A percentile compares a stretch with the other conserved stretches of the same genome.
These are phyloP conservation scores for Alternaria gaisen DNA, from an alignment of 2,329 filamentous ascomycete species.

Conservation along the genomic window DNA sequence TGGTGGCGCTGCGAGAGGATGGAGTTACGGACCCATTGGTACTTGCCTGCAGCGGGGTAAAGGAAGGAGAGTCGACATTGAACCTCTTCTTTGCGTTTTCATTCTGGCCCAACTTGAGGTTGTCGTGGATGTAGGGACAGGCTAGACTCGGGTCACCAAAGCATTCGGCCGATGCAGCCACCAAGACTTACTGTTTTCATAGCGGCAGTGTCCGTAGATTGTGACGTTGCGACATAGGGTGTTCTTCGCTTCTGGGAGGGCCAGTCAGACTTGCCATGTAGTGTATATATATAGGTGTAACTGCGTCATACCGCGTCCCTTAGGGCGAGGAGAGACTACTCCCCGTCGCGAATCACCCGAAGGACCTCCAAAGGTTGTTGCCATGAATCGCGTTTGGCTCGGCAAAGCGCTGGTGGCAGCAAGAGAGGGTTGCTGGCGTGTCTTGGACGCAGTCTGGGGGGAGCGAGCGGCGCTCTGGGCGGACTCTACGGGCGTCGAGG, in stretches of 20 bases:
- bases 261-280: slow-evolving; percentile 30
- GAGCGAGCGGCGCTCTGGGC: slow-evolving; percentile 25
- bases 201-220: slow-evolving; percentile 92
- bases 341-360: slow-evolving; percentile 53
- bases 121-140: slow-evolving; percentile 89
- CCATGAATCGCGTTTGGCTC: slow-evolving; percentile 46
- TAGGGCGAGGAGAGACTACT: slow-evolving; percentile 54
- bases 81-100: slow-evolving; percentile 75
- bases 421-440: slow-evolving; percentile 25
- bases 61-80: slow-evolving; percentile 96
- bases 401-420: slow-evolving; percentile 25
- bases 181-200: slow-evolving; percentile 73
- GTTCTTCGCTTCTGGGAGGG: slow-evolving; percentile 73
- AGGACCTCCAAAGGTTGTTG: slow-evolving; percentile 47
- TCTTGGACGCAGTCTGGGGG: slow-evolving; percentile 29
- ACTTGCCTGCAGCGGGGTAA: slow-evolving; percentile 73
- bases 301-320: slow-evolving; percentile 52
- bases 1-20: slow-evolving; percentile 73
- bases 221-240: slow-evolving; percentile 91
- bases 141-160: slow-evolving; percentile 39
- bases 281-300: slow-evolving; percentile 8
- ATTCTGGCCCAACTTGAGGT: slow-evolving; percentile 67
- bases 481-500: slow-evolving; percentile 29
- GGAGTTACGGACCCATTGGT: slow-evolving; percentile 57
- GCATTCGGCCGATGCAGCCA: slow-evolving; percentile 12